phyloP scores from a whole-genome alignment of 225 moss, liverwort and hornwort species.

The Anthoceros angustus region DNA sequence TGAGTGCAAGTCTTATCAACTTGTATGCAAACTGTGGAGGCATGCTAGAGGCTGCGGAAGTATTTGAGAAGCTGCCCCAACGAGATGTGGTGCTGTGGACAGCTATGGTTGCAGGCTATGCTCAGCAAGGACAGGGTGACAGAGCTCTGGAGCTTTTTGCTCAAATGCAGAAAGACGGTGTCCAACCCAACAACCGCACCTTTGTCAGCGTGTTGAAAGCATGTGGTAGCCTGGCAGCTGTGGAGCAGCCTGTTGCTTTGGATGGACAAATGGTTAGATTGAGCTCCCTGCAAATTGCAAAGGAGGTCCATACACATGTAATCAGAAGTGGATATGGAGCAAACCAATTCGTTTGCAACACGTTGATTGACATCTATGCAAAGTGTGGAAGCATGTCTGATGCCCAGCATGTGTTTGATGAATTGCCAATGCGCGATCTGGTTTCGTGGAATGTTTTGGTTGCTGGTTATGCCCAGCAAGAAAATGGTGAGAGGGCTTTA shows the following conservation, averaged over 20 bases:
- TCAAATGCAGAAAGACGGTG: neutral
- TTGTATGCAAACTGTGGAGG: neutral
- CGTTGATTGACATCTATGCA: neutral
- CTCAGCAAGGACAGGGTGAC: neutral
- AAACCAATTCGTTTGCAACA: conserved; percentile 1
- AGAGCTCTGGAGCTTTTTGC: neutral
- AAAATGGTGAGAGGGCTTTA: neutral
- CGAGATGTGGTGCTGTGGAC: neutral
- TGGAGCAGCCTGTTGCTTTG: neutral
- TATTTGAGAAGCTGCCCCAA: neutral
- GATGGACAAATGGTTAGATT: neutral
- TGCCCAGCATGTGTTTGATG: neutral
- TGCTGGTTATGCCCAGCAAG: neutral
- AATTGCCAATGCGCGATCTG: neutral
- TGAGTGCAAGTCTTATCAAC: neutral
- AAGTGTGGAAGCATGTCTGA: neutral
- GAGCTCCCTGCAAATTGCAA: neutral
- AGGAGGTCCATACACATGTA: neutral
- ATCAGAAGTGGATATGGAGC: neutral
- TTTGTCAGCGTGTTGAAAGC: conserved; percentile 3
- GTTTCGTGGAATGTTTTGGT: neutral
- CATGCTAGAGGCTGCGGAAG: neutral
- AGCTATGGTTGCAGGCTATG: neutral
- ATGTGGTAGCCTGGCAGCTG: neutral
- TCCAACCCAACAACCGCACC: neutral